These are phyloP conservation scores for Leptosphaerulina australis DNA, from an alignment of 2,329 filamentous ascomycete genomes.

Conservation along the genomic window DNA sequence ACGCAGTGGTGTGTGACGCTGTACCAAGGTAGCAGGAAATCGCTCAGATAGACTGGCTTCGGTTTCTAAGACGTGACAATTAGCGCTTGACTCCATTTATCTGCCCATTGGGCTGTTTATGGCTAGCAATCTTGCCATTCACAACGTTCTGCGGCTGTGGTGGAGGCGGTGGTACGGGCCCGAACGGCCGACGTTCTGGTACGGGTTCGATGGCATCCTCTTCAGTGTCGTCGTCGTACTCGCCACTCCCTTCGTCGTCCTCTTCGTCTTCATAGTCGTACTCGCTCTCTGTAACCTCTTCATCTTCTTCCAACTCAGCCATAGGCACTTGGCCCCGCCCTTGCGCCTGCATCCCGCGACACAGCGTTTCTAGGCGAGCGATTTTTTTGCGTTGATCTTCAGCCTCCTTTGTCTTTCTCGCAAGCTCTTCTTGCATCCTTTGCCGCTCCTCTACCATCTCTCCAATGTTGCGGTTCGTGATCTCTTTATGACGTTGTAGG, in stretches of 20 bases:
- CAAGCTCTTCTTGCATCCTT: slow-evolving; percentile 74
- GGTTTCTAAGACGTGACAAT: slow-evolving; percentile 22
- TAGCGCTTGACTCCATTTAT: slow-evolving; percentile 49
- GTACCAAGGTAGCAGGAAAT: background rate
- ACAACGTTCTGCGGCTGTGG: slow-evolving; percentile 40
- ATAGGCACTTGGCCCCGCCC: slow-evolving; percentile 73
- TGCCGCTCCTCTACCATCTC: slow-evolving; percentile 95
- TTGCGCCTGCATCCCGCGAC: slow-evolving; percentile 94
- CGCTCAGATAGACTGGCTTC: background rate
- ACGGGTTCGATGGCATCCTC: slow-evolving; percentile 56
- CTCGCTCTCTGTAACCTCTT: slow-evolving; percentile 58
- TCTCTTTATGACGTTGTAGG: slow-evolving; percentile 89
- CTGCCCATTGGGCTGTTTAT: slow-evolving; percentile 48
- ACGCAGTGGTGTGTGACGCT: background rate
- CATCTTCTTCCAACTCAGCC: slow-evolving; percentile 60
- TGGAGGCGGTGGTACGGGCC: slow-evolving; percentile 47
- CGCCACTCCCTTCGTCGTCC: slow-evolving; percentile 53
- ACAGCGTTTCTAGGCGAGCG: slow-evolving; percentile 90
- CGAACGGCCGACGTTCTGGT: slow-evolving; percentile 44
- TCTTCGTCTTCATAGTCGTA: slow-evolving; percentile 51
- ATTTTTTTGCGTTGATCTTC: slow-evolving; percentile 84
- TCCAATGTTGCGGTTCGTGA: slow-evolving; percentile 91
- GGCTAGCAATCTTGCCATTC: slow-evolving; percentile 46
- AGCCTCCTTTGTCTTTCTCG: slow-evolving; percentile 73
- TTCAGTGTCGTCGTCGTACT: slow-evolving; percentile 62